phyloP scores from a whole-genome alignment of 2,329 filamentous ascomycete species.

The Colletotrichum horii region DNA sequence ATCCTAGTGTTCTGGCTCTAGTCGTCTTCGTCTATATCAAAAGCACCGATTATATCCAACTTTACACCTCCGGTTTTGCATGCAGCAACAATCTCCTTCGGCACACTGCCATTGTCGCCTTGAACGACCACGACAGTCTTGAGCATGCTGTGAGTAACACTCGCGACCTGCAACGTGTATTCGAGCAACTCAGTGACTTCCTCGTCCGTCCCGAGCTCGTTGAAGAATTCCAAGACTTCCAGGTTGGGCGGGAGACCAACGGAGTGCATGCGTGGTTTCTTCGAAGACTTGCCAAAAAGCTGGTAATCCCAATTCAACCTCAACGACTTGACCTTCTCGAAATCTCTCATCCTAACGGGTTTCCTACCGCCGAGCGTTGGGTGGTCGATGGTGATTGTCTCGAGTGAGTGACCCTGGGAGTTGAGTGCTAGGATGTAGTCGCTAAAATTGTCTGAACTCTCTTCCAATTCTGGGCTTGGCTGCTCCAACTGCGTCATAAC shows the following conservation, averaged over 20 bases:
- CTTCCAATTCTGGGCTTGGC: constrained; percentile 46
- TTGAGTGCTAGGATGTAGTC: constrained; percentile 51
- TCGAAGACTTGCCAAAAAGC: constrained; percentile 50
- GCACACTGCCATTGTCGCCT: constrained; percentile 34
- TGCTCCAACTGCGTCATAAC: constrained; percentile 49
- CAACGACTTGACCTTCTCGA: constrained; percentile 43
- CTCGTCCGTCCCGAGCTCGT: constrained; percentile 49
- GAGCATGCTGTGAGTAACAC: constrained; percentile 30
- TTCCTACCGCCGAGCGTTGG: constrained; percentile 43
- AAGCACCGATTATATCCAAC: constrained; percentile 36
- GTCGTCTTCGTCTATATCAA: constrained; percentile 23
- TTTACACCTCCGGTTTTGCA: constrained; percentile 37
- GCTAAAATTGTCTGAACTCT: constrained; percentile 50
- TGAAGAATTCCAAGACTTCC: constrained; percentile 51
- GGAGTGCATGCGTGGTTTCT: constrained; percentile 48
- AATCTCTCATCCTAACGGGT: constrained; percentile 49
- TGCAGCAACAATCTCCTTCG: constrained; percentile 37
- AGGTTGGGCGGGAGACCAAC: constrained; percentile 52
- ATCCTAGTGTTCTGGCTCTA: neutral
- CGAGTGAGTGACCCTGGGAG: constrained; percentile 45
- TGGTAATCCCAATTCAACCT: constrained; percentile 53
- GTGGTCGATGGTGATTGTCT: constrained; percentile 50
- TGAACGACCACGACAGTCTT: constrained; percentile 41
- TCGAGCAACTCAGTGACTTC: constrained; percentile 51
- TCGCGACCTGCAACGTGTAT: constrained; percentile 43